Evolutionary conservation across 2,329 filamentous ascomycete genomes (phyloP).

Genomic region (Ophioceras dolichostomum): DNA sequence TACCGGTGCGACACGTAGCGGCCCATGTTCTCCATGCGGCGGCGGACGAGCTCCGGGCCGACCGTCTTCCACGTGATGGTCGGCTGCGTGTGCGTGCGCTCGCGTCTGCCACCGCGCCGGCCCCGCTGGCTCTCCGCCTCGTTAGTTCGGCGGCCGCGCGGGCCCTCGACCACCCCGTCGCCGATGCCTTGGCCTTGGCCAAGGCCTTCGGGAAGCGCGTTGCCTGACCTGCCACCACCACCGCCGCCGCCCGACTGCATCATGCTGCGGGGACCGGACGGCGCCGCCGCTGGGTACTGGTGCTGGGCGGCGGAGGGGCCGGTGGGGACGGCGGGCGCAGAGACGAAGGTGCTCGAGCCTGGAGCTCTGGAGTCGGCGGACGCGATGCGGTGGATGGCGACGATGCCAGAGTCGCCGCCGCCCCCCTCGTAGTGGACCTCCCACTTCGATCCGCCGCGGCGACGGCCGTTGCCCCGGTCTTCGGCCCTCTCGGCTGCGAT

Average conservation of each 20-base stretch:
- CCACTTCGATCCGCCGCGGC: slow-evolving; percentile 40
- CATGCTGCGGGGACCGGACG: slow-evolving; percentile 16
- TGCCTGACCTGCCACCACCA: slow-evolving; percentile 5
- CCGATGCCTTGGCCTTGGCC: too few relatives aligned
- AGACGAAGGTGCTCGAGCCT: slow-evolving; percentile 6
- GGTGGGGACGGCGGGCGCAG: slow-evolving; percentile 11
- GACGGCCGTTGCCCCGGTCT: slow-evolving; percentile 14
- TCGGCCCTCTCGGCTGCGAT: slow-evolving; percentile 52
- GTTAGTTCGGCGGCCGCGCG: too few relatives aligned
- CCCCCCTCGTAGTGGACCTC: slow-evolving; percentile 56
- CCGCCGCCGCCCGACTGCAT: slow-evolving; percentile 9
- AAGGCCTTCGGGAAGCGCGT: slow-evolving; percentile 11
- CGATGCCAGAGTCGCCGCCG: slow-evolving; percentile 34
- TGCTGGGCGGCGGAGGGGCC: slow-evolving; percentile 14
- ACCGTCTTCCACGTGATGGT: slow-evolving; percentile 43
- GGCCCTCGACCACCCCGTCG: too few relatives aligned
- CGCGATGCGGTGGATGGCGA: slow-evolving; percentile 37
- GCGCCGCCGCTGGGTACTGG: slow-evolving; percentile 16
- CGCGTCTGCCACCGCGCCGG: slow-evolving; percentile 6
- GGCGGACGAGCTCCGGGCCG: slow-evolving; percentile 46
- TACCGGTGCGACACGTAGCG: slow-evolving; percentile 24
- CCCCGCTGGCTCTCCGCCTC: slow-evolving; percentile 7
- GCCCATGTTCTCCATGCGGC: slow-evolving; percentile 49
- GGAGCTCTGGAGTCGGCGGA: slow-evolving; percentile 4
- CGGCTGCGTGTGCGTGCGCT: slow-evolving; percentile 27